Base-by-base conservation (phyloP, 2,329 filamentous ascomycete species). In the Mariannaea sp. region DNA sequence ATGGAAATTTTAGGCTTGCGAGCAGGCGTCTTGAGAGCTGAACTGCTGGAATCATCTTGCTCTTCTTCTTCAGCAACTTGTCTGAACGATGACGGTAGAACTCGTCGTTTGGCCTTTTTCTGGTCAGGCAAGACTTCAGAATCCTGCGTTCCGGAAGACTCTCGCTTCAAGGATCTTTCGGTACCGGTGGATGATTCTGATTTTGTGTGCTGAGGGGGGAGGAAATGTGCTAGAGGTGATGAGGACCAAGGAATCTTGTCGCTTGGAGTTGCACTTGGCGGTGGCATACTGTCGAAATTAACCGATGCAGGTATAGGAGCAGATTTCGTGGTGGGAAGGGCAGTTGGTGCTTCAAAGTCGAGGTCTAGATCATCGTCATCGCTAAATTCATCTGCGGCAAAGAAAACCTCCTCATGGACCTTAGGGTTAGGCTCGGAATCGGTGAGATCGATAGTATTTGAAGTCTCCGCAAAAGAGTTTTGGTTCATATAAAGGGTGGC, bases 371-470 rank as follows among this genome's bases (percentile, higher is more conserved):
- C 83, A 16, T 87, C 81, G 62, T 96, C 92, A 67, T 93, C 89
- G 64, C 91, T 90, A 61, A 96, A 94, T 67, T 96, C 92, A 62
- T 93, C 86, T 57, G 92, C 89, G 55, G 85, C 83, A 58, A 92
- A 89, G 55, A 81, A 83, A 8, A 88, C 81, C 7, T 61, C 57
- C 9, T 68, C 53, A 32, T 68, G 57, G 22, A 59, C 41, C 44
- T 70, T 71, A 56, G 61, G 42, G 20, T 65, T 29, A 10, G 61
- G 56, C 35, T 69, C 65, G 1, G 70, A 45, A 5, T 49, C 61
- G 9, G 71, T 71, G 24, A 77, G 64, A 44, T 75, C 69, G 55
- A 77, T 67, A 5, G 69, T 58, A 19, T 43, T 53, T 12, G 65
- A 38, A 17, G 68, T 59, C 2, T 64, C 50, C 26, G 62, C 65